A percentile compares a stretch with the other conserved stretches of the same genome.
Evolutionary conservation across 495 filamentous ascomycete species (phyloP).

Genomic region (Platismatia glauca): DNA sequence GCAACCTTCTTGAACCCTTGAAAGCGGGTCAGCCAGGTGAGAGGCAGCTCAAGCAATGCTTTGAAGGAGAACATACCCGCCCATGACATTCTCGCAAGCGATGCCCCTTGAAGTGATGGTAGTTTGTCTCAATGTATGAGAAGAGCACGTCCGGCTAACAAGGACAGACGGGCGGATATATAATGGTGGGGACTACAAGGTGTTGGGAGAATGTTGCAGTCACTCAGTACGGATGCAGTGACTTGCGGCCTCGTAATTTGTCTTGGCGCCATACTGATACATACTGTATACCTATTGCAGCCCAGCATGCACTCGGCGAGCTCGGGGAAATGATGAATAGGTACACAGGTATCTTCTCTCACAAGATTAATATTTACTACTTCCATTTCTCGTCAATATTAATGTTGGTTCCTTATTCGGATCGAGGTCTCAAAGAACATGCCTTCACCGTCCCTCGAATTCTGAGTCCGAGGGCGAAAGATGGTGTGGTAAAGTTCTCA

Average conservation of each 20-base stretch:
- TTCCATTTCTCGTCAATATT: too few species aligned
- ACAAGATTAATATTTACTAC: too few species aligned
- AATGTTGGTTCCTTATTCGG: too few species aligned
- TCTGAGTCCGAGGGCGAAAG: too few species aligned
- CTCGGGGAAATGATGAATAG: too few species aligned
- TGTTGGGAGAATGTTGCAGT: not conserved
- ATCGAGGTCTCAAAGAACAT: too few species aligned
- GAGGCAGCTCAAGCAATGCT: not conserved
- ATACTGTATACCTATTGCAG: too few species aligned
- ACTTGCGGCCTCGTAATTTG: not conserved
- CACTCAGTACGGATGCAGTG: not conserved
- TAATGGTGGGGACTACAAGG: not conserved
- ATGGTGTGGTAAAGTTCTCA: not conserved
- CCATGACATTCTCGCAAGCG: constrained; percentile 51
- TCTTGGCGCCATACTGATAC: not conserved
- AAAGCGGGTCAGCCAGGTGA: constrained; percentile 2
- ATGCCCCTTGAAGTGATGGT: not conserved
- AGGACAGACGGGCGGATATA: not conserved
- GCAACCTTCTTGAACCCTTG: constrained; percentile 98
- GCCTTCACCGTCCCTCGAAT: too few species aligned
- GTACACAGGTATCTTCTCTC: too few species aligned
- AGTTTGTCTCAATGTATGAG: not conserved
- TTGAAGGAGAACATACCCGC: constrained; percentile 38
- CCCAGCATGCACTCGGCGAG: not conserved
- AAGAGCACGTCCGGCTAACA: not conserved